Conservation (phyloP, 2,329 filamentous ascomycete genomes). For the Helotiales sp. region DNA sequence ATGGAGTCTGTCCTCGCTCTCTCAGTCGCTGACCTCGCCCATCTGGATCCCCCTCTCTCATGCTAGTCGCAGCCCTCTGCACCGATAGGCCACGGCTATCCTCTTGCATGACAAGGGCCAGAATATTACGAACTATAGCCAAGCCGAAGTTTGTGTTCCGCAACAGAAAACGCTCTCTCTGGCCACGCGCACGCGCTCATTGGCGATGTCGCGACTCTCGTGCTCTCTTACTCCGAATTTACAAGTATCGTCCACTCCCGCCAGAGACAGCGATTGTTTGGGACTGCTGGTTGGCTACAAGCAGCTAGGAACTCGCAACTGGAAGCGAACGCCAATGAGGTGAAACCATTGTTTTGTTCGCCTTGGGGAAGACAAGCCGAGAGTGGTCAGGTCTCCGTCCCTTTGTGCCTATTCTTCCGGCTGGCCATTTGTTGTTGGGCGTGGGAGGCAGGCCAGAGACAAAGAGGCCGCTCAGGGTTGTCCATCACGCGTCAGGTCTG, state of each 20-base stretch:
- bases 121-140: not conserved
- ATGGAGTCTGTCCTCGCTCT: conserved; percentile 5
- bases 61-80: conserved; percentile 2
- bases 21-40: conserved; percentile 9
- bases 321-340: not conserved
- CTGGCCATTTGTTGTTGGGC: no score
- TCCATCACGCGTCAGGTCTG: conserved; percentile 3
- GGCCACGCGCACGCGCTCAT: conserved; percentile 2
- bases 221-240: not conserved
- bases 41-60: not conserved
- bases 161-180: conserved; percentile 1
- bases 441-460: not conserved
- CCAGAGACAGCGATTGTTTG: not conserved
- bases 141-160: conserved; percentile 6
- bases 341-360: not conserved
- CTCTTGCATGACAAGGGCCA: conserved; percentile 5
- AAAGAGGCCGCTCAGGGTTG: conserved; percentile 2
- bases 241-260: not conserved
- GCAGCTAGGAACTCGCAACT: not conserved
- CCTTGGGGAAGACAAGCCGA: not conserved
- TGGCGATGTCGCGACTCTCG: conserved; percentile 3
- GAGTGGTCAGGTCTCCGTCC: not conserved
- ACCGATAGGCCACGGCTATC: conserved; percentile 8
- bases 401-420: not conserved
- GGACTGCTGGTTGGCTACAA: conserved; percentile 3